Conservation (phyloP, 495 filamentous ascomycete genomes). For the Darksidea phi region DNA sequence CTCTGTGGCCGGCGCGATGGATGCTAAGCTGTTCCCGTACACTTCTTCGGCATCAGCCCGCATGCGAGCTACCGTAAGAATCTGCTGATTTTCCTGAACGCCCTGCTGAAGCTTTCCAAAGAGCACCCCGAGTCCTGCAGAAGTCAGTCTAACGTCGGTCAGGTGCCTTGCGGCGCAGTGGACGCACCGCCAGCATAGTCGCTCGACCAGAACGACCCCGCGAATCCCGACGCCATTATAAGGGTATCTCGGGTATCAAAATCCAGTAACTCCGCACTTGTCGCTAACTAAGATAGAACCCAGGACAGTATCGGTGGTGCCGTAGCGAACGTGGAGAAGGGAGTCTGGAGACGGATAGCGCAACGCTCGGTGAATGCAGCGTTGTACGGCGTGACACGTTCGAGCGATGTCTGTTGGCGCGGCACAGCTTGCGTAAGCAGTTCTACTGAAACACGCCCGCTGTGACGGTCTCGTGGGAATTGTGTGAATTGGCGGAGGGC, state of each 20-base stretch:
- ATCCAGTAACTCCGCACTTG: conserved; percentile 12
- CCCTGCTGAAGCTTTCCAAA: conserved; percentile 98
- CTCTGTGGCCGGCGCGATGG: conserved; percentile 81
- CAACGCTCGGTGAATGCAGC: background rate
- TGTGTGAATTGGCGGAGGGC: background rate
- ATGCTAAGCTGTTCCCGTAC: conserved; percentile 76
- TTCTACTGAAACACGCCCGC: background rate
- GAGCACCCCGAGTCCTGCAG: conserved; percentile 80
- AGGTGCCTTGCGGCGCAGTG: background rate
- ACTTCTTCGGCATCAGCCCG: conserved; percentile 93
- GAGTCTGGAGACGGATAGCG: conserved; percentile 22
- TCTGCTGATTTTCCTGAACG: conserved; percentile 88
- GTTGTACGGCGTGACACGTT: conserved; percentile 19
- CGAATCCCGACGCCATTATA: conserved; percentile 35
- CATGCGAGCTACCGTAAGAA: conserved; percentile 86
- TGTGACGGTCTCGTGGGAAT: background rate
- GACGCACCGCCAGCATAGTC: conserved; percentile 39
- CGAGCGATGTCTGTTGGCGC: background rate
- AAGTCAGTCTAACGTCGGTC: conserved; percentile 9
- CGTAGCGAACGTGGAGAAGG: conserved; percentile 21
- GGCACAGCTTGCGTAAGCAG: background rate
- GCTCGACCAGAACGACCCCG: conserved; percentile 38
- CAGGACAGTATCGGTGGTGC: background rate
- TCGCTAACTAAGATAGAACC: background rate
- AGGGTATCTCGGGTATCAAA: conserved; percentile 15